Evolutionary conservation across 805 yeast genomes (phyloP).

Genomic region (Cyberlindnera mississippiensis): DNA sequence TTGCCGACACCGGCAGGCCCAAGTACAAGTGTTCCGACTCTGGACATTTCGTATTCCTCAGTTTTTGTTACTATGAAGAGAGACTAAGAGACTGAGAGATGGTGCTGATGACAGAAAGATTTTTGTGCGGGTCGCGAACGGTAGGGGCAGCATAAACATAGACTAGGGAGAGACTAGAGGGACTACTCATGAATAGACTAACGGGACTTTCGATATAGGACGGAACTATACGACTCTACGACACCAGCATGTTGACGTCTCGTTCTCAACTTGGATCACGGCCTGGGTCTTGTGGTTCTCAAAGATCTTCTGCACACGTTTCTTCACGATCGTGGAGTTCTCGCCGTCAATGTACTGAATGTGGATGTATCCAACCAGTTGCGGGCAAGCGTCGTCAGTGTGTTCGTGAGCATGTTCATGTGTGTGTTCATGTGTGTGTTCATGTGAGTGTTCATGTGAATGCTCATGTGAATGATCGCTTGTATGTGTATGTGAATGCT

Average conservation of each 20-base stretch:
- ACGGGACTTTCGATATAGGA: no score
- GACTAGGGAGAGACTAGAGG: no score
- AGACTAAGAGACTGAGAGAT: not conserved
- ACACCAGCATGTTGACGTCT: conserved; percentile 68
- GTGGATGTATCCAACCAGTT: conserved; percentile 75
- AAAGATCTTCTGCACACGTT: conserved; percentile 55
- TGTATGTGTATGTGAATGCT: conserved; percentile 5
- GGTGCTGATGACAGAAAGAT: not conserved
- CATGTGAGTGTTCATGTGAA: conserved; percentile 4
- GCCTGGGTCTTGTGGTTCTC: conserved; percentile 45
- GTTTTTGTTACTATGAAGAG: not conserved
- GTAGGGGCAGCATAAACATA: not conserved
- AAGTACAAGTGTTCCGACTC: conserved; percentile 88
- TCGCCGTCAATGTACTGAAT: conserved; percentile 68
- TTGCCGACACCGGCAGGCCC: conserved; percentile 99
- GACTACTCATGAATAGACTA: no score
- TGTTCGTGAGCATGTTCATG: conserved; percentile 22
- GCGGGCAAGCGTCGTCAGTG: conserved; percentile 15
- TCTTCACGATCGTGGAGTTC: conserved; percentile 54
- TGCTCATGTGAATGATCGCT: conserved; percentile 9
- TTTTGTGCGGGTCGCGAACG: not conserved
- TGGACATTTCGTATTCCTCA: conserved; percentile 56
- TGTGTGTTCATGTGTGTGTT: not conserved
- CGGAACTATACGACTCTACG: conserved; percentile 24
- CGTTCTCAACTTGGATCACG: conserved; percentile 66